Percentiles rank a stretch among this genome's conserved stretches.
Conservation (phyloP, 192 early-diverging fungal genomes). For the Backusella australiensis region DNA sequence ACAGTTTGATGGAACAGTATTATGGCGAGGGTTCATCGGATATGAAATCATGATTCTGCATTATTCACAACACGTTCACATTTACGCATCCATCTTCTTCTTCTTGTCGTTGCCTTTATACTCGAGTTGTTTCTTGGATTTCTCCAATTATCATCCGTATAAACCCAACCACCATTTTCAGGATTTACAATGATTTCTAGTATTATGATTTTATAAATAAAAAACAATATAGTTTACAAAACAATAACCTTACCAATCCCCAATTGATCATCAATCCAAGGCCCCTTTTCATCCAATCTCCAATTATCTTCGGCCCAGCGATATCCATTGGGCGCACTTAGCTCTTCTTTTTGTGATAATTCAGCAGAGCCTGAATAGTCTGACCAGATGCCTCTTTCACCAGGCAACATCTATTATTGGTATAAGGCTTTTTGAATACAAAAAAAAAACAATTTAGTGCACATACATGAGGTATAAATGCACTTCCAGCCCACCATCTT, state of each 20-base stretch:
- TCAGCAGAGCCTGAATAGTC: constrained; percentile 25
- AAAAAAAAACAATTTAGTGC: too few species aligned
- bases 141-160: constrained; percentile 35
- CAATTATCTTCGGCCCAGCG: constrained; percentile 33
- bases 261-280: constrained; percentile 35
- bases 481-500: constrained; percentile 24
- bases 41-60: not conserved
- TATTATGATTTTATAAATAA: too few species aligned
- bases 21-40: constrained; percentile 1
- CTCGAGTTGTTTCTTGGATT: not conserved
- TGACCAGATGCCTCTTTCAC: constrained; percentile 34
- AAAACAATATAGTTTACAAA: not conserved
- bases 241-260: constrained; percentile 23
- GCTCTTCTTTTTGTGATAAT: not conserved
- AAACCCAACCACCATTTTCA: constrained; percentile 44
- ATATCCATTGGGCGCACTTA: constrained; percentile 27
- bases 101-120: constrained; percentile 18
- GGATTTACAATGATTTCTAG: constrained; percentile 21
- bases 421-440: too few species aligned
- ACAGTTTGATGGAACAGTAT: constrained; percentile 19
- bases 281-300: constrained; percentile 27
- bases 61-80: not conserved
- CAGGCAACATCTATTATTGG: constrained; percentile 11
- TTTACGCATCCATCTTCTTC: constrained; percentile 34
- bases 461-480: constrained; percentile 20